Evolutionary conservation across 1,284 basidiomycete genomes (phyloP), one percentile per base, ranked within the genome.

Genomic region (Puccinia hordei): DNA sequence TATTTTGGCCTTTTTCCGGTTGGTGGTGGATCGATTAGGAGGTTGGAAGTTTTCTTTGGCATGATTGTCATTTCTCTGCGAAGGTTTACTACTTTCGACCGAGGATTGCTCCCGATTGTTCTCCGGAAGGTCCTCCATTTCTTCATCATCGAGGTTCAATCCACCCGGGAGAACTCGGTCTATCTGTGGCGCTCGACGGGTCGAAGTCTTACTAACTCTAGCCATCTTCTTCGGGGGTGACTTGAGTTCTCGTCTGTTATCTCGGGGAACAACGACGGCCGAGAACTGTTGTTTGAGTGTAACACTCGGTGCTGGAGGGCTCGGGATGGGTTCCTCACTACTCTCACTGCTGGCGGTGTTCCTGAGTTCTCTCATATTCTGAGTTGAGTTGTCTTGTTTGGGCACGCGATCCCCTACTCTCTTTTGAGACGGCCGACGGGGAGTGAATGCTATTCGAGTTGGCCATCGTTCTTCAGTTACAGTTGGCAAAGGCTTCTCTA

Each of bases 391-490:
- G 53, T 8, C 38, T 44, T 51, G 38, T 53, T 59, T 53, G 51
- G 35, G 22, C 19, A 33, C 10, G 6, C 53, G 55, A n/a, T 73
- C 53, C 55, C 59, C 72, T 1, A 35, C 53, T 55, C 38, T 27
- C 55, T 35, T 73, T 33, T 77, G 74, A n/a, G 74, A 68, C 44
- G 74, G 74, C 9, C 74, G 59, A 24, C 63, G 74, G 61, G 74
- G 74, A 53, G 74, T 77, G 35, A 77, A 77, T 15, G 44, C 59
- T 35, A 77, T 77, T 27, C 63, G 59, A 68, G 63, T 77, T 3
- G 74, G 74, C 61, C 61, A 77, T 51, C 74, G 44, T 30, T 77
- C 74, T 66, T 77, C 61, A 41, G 22, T 24, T 59, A 8, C 19
- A 22, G 74, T n/a, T 68, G 61, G 74, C 27, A 63, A 51, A 15